Base-by-base conservation (phyloP, 2,329 filamentous ascomycete species). In the Fusarium longipes region DNA sequence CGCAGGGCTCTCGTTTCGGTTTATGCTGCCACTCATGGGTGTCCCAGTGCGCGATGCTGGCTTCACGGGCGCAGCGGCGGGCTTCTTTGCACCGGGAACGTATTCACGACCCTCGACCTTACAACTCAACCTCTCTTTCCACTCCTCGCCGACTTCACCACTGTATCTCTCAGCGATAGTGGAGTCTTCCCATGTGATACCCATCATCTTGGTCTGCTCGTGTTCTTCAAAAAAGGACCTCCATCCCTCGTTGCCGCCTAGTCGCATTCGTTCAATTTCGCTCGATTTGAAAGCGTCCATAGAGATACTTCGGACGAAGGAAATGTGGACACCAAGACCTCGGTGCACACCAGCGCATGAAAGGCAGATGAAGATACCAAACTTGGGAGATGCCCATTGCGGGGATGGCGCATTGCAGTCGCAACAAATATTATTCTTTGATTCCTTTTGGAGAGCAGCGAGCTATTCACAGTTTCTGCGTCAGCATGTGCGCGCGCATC, bases 361-460 rank as follows among this genome's bases (percentile, higher is more conserved):
- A 51, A 99, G 89, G 81, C 96, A 99, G 85, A 99, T 97, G 83
- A 99, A 99, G 79, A 97, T 93, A 76, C 95, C 95, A 77, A 99
- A 97, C 81, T 99, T 99, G 68, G 96, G 96, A 35, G 93, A 86
- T 72, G 96, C 95, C 96, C 96, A 99, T 91, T 99, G 96, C 66
- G 96, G 96, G 73, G 93, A 96, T 22, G 96, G 95, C 42, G 96
- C 95, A 77, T 90, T 90, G 84, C 96, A 99, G 82, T 99, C 96
- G 82, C 94, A 95, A 83, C 96, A 99, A 74, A 88, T 82, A 77
- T 92, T 93, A 81, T 99, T 99, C 72, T 90, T 89, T 72, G 93
- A 91, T 72, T 90, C 90, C 80, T 97, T 97, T 79, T 97, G 94
- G 72, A 98, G 93, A 65, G 93, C 89, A 69, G 93, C 89, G 77